Evolutionary conservation across 2,329 filamentous ascomycete species (phyloP).

Genomic region (Botrytis elliptica): DNA sequence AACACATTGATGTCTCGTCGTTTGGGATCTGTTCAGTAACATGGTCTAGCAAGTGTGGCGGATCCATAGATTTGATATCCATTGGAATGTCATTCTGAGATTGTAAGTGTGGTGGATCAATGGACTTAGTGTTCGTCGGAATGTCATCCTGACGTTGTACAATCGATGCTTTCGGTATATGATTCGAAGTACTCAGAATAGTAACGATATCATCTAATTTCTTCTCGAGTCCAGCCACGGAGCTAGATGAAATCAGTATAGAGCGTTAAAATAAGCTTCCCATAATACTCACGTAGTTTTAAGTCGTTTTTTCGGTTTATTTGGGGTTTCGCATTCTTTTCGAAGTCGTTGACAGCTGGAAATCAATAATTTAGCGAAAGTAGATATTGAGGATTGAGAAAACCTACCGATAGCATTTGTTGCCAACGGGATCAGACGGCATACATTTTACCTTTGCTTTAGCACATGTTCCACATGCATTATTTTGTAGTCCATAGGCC

Average conservation of each 20-base stretch:
- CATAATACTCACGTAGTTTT: constrained; percentile 9
- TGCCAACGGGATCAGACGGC: constrained; percentile 18
- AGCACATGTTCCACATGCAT: constrained; percentile 27
- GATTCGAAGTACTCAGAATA: constrained; percentile 18
- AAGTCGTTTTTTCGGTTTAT: constrained; percentile 15
- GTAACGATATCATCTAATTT: constrained; percentile 27
- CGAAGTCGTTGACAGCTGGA: constrained; percentile 20
- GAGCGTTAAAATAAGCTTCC: too few relatives aligned
- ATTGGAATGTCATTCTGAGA: neutral
- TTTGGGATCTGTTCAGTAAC: neutral
- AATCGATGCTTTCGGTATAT: neutral
- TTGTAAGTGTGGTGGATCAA: neutral
- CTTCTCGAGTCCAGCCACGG: constrained; percentile 25
- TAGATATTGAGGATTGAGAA: neutral
- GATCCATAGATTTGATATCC: neutral
- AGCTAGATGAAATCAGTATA: constrained; percentile 5
- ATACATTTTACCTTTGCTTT: constrained; percentile 25
- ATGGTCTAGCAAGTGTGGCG: neutral
- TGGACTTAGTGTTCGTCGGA: neutral
- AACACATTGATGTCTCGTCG: neutral
- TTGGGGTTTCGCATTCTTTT: constrained; percentile 23
- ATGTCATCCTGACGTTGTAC: neutral
- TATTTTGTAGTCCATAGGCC: neutral
- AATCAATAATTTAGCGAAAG: neutral
- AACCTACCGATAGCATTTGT: constrained; percentile 12